These are phyloP conservation scores for Candida peoriensis DNA, from an alignment of 805 yeast genomes.

Conservation along the genomic window DNA sequence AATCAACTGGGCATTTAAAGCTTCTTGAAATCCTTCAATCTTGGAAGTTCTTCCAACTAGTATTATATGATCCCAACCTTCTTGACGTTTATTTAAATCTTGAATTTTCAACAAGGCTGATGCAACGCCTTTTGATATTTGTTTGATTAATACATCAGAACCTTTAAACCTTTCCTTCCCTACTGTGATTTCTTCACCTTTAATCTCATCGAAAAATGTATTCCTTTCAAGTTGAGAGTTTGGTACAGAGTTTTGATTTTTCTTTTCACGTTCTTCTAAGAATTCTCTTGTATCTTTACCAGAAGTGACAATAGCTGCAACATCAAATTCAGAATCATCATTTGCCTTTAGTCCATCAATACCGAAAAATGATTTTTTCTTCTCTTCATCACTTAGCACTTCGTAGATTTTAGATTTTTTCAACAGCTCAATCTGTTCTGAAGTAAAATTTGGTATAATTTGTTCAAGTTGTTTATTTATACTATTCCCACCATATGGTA, in stretches of 20 bases:
- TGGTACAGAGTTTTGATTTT: slow-evolving; percentile 33
- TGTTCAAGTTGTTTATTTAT: slow-evolving; percentile 52
- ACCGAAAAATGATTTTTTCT: slow-evolving; percentile 57
- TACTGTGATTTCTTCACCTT: slow-evolving; percentile 53
- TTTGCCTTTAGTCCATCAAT: slow-evolving; percentile 41
- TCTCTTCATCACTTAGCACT: slow-evolving; percentile 65
- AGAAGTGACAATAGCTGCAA: slow-evolving; percentile 83
- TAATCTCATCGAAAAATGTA: slow-evolving; percentile 61
- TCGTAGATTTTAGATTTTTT: slow-evolving; percentile 76
- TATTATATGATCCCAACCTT: slow-evolving; percentile 78
- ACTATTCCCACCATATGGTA: slow-evolving; percentile 56
- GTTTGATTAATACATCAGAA: slow-evolving; percentile 49
- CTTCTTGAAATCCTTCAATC: slow-evolving; percentile 73
- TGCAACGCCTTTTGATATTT: slow-evolving; percentile 51
- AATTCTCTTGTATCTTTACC: slow-evolving; percentile 63
- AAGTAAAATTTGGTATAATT: slow-evolving; percentile 53
- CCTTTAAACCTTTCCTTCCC: slow-evolving; percentile 92
- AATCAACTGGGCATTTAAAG: slow-evolving; percentile 53
- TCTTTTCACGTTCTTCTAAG: slow-evolving; percentile 56
- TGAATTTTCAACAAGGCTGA: slow-evolving; percentile 50
- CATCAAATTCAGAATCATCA: slow-evolving; percentile 77
- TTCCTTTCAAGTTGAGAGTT: slow-evolving; percentile 76
- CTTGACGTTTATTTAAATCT: slow-evolving; percentile 69
- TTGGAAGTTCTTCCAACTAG: slow-evolving; percentile 73
- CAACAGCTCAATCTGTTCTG: slow-evolving; percentile 62